These are phyloP conservation scores for Botryotinia globosa DNA, from an alignment of 2,329 filamentous ascomycete species.

Conservation along the genomic window DNA sequence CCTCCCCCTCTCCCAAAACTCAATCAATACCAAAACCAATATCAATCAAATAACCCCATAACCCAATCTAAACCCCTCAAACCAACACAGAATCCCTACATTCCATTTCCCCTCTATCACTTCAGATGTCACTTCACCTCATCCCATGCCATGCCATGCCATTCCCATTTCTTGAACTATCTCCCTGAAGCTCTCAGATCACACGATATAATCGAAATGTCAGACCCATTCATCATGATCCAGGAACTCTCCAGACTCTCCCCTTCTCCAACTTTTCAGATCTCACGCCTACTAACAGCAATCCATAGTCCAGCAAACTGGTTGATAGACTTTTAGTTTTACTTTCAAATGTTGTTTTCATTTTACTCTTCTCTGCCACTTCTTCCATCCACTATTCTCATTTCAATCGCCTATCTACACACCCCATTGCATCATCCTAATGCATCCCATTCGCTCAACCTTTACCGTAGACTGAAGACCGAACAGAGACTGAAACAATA, in stretches of 20 bases:
- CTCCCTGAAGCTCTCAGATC: not conserved
- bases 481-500: not conserved
- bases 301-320: not conserved
- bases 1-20: not conserved
- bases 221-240: not conserved
- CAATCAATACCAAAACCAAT: too few relatives aligned
- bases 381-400: not conserved
- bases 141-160: too few relatives aligned
- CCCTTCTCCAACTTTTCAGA: not conserved
- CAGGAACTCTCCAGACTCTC: not conserved
- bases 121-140: not conserved
- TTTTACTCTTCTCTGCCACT: not conserved
- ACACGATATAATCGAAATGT: accelerated
- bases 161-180: too few relatives aligned
- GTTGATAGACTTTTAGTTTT: not conserved
- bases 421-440: not conserved
- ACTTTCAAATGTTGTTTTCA: not conserved
- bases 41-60: too few relatives aligned
- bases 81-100: not conserved
- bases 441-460: not conserved
- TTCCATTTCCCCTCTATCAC: not conserved
- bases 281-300: not conserved
- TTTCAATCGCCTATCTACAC: not conserved
- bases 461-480: not conserved
- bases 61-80: too few relatives aligned